Evolutionary conservation across 345 rosid genomes (phyloP).

Genomic region (Hypericum perforatum): DNA sequence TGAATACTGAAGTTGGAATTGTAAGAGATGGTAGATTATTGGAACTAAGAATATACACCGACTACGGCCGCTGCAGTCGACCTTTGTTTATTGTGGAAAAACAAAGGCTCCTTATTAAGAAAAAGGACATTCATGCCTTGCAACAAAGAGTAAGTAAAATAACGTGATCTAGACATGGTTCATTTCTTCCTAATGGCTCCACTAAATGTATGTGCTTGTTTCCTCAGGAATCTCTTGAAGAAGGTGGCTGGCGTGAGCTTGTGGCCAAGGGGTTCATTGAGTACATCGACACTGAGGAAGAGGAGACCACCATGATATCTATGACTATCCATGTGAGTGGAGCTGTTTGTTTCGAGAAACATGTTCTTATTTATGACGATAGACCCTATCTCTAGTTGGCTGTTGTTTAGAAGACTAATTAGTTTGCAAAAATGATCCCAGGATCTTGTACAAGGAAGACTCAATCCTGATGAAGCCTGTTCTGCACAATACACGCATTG

Average conservation of each 20-base stretch:
- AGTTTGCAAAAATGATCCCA: constrained; percentile 21
- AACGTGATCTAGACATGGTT: neutral
- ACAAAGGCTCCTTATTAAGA: constrained; percentile 84
- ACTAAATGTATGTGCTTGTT: constrained; percentile 1
- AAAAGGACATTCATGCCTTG: constrained; percentile 72
- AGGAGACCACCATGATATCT: constrained; percentile 97
- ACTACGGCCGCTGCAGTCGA: constrained; percentile 98
- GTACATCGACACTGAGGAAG: constrained; percentile 95
- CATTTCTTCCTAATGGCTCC: neutral
- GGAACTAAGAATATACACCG: constrained; percentile 88
- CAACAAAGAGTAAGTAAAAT: constrained; percentile 61
- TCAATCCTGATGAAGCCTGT: constrained; percentile 68
- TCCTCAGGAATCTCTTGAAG: constrained; percentile 70
- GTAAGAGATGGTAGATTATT: constrained; percentile 86
- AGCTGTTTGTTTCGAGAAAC: neutral
- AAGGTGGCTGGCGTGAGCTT: constrained; percentile 91
- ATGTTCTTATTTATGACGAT: neutral
- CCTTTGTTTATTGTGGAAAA: constrained; percentile 92
- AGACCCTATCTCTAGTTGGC: neutral
- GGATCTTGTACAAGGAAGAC: constrained; percentile 91
- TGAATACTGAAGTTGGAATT: constrained; percentile 96
- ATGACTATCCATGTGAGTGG: constrained; percentile 91
- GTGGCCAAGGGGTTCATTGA: constrained; percentile 84
- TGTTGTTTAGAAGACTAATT: constrained; percentile 1
- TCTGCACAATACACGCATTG: constrained; percentile 88